A percentile compares a stretch with the other conserved stretches of the same genome.
phyloP scores from a whole-genome alignment of 768 basidiomycete species.

The Leccinum subtestaceum region DNA sequence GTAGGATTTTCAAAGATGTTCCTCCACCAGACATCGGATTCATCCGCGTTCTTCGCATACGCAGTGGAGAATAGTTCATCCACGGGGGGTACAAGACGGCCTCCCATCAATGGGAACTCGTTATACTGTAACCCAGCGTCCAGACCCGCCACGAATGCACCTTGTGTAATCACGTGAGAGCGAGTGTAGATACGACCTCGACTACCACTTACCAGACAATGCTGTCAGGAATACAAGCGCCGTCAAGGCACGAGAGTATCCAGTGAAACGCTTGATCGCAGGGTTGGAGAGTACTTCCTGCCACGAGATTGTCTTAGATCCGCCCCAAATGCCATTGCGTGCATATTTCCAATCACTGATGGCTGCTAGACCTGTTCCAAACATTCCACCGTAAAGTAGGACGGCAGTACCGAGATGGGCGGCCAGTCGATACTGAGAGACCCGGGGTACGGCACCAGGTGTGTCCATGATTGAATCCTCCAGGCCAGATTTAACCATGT shows the following conservation, averaged over 20 bases:
- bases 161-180: conserved; percentile 38
- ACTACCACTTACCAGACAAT: conserved; percentile 67
- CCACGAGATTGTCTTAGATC: conserved; percentile 43
- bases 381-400: conserved; percentile 90
- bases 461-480: conserved; percentile 77
- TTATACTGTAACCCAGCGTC: conserved; percentile 98
- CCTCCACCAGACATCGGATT: conserved; percentile 88
- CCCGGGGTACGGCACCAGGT: conserved; percentile 86
- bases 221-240: conserved; percentile 89
- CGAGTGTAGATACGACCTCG: background rate
- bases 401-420: conserved; percentile 93
- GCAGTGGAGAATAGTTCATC: conserved; percentile 76
- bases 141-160: conserved; percentile 96
- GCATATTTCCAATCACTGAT: conserved; percentile 80
- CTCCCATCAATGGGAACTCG: conserved; percentile 97
- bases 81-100: conserved; percentile 72
- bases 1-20: conserved; percentile 97
- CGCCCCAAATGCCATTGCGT: conserved; percentile 55
- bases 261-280: conserved; percentile 54
- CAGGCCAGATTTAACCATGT: conserved; percentile 98
- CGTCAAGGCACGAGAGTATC: conserved; percentile 58
- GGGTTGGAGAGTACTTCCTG: conserved; percentile 53
- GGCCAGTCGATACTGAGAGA: conserved; percentile 94
- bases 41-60: conserved; percentile 69
- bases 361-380: conserved; percentile 71